Evolutionary conservation across 352 stramenopile genomes (phyloP), one percentile per base, ranked within the genome.

Genomic region (Phytophthora cryptogea): DNA sequence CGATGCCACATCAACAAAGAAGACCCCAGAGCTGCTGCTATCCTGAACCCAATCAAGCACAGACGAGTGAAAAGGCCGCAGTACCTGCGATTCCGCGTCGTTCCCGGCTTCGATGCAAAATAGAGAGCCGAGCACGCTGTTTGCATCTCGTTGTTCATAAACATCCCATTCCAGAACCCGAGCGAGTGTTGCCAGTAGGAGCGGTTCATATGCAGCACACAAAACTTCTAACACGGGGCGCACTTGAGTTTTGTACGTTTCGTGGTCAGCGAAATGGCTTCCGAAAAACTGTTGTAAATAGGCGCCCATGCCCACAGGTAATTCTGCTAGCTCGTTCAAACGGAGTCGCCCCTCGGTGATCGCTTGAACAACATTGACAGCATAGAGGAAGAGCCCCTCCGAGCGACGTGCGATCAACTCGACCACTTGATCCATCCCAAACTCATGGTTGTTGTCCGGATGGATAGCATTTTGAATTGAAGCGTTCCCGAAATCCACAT

Each of bases 41-140:
- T 92, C 80, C 17, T 86, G 72, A 4, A 92, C 74, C 83, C 83
- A 92, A 42, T 90, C 78, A 2, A 86, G 47, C 32, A 92, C 83
- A 2, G 80, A 90, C 37, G 80, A 87, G 62, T 92, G 83, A 69
- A 92, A 92, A 26, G 83, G 78, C n/a, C 79, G 76, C 9, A 76
- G 14, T 31, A 63, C 3, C 23, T 73, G 54, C 16, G 54, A 56
- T 11, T 65, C 45, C 0, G 41, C 30, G n/a, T 66, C 43, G 33
- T 61, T 66, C 23, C 68, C 72, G 32, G 72, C 56, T 31, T 85
- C 78, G 23, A 89, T 61, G 46, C 63, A 84, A 31, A 92, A 76
- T 14, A 92, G 66, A 28, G 83, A 81, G 7, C 82, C 78, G 16
- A 90, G 74, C 8, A 65, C 68, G 2, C 55, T 63, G 6, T 70